Conservation (phyloP, 495 filamentous ascomycete species). For the Durotheca rogersii region DNA sequence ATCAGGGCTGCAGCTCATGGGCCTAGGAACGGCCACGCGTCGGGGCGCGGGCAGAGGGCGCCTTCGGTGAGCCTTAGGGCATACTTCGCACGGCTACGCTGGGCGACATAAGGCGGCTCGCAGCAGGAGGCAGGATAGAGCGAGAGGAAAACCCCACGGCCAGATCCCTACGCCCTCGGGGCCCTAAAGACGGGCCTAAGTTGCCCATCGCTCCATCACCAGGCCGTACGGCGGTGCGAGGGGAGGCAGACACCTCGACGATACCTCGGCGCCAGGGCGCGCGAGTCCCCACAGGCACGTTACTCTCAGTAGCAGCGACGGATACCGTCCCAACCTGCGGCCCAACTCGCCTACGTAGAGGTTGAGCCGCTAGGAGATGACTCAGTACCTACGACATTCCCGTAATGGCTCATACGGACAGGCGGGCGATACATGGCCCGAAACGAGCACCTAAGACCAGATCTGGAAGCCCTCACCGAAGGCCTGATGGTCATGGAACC, state of each 20-base stretch:
- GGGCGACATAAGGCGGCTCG: slow-evolving; percentile 10
- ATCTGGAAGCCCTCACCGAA: slow-evolving; percentile 18
- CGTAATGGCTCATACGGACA: no score
- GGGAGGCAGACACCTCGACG: slow-evolving; percentile 3
- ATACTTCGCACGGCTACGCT: slow-evolving; percentile 21
- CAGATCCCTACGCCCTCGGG: no score
- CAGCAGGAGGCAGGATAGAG: slow-evolving; percentile 12
- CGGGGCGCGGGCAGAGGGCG: slow-evolving; percentile 27
- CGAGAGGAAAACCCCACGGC: no score
- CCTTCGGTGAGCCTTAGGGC: slow-evolving; percentile 28
- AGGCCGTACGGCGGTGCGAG: no score
- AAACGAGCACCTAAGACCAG: not conserved
- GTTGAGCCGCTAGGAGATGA: slow-evolving; percentile 1
- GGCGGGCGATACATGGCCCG: not conserved
- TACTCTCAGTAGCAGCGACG: slow-evolving; percentile 5
- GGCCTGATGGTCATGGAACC: slow-evolving; percentile 4
- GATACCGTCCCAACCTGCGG: not conserved
- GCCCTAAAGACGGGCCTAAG: no score
- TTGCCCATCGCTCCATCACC: slow-evolving; percentile 3
- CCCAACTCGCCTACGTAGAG: slow-evolving; percentile 1
- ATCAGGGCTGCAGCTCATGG: slow-evolving; percentile 32
- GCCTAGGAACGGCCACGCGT: slow-evolving; percentile 22
- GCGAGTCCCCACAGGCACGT: slow-evolving; percentile 3
- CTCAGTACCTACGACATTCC: no score
- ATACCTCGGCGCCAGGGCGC: slow-evolving; percentile 1